These are phyloP conservation scores for Aechmea fasciata DNA, from an alignment of 176 grass and related monocot genomes.

Conservation along the genomic window DNA sequence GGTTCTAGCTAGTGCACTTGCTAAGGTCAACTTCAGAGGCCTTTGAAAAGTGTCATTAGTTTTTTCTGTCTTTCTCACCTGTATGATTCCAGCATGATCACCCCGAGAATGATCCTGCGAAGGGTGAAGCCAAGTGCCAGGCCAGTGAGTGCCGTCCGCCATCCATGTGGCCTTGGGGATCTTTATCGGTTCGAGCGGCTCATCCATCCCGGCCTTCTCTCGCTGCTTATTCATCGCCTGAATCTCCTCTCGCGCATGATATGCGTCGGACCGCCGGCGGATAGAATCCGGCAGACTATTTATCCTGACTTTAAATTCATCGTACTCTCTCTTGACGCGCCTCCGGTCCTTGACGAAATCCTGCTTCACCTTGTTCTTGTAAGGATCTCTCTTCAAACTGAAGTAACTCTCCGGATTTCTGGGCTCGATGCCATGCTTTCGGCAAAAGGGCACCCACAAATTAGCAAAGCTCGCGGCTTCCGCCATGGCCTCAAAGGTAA, in stretches of 20 bases:
- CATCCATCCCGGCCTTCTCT: slow-evolving; percentile 4
- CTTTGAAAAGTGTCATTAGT: neutral
- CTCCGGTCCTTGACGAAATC: slow-evolving; percentile 37
- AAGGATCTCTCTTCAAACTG: slow-evolving; percentile 26
- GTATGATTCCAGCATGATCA: slow-evolving; percentile 33
- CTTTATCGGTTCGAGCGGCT: neutral
- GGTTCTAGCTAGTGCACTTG: neutral
- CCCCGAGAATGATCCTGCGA: slow-evolving; percentile 15
- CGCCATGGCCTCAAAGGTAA: slow-evolving; percentile 48
- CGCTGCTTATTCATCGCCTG: neutral
- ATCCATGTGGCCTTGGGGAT: slow-evolving; percentile 34
- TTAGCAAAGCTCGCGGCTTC: slow-evolving; percentile 27
- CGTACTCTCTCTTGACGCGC: slow-evolving; percentile 37
- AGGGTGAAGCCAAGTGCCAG: slow-evolving; percentile 23
- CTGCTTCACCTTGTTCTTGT: slow-evolving; percentile 29
- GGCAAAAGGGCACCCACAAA: slow-evolving; percentile 39
- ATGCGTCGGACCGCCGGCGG: slow-evolving; percentile 20
- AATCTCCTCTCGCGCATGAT: slow-evolving; percentile 20
- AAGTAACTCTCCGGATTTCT: slow-evolving; percentile 35
- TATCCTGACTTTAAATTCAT: slow-evolving; percentile 38
- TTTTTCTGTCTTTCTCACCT: slow-evolving; percentile 18
- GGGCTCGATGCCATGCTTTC: slow-evolving; percentile 36
- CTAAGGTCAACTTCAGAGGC: neutral
- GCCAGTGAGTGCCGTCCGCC: slow-evolving; percentile 36
- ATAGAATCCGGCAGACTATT: slow-evolving; percentile 27